Evolutionary conservation across 768 basidiomycete genomes (phyloP).

Genomic region (Agrocybe praecox): DNA sequence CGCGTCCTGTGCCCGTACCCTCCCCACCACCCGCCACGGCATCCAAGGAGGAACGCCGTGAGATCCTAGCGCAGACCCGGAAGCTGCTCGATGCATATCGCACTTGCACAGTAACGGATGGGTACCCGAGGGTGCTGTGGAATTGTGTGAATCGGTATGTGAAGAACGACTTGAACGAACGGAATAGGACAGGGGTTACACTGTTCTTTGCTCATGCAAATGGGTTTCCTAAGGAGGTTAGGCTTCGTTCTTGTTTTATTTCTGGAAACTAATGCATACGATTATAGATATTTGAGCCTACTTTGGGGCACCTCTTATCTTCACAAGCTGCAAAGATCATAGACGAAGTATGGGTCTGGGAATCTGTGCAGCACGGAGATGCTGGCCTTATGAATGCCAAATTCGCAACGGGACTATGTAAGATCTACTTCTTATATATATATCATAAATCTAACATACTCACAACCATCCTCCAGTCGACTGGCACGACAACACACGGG

Average conservation of each 20-base stretch:
- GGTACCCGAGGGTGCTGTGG: constrained; percentile 57
- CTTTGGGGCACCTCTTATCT: constrained; percentile 53
- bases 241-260: constrained; percentile 15
- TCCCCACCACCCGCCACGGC: constrained; percentile 21
- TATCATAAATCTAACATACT: too few species aligned
- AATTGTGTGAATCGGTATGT: constrained; percentile 74
- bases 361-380: constrained; percentile 86
- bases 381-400: constrained; percentile 70
- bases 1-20: constrained; percentile 42
- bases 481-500: constrained; percentile 78
- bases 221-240: constrained; percentile 86
- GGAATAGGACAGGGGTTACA: constrained; percentile 51
- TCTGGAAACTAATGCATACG: not conserved
- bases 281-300: constrained; percentile 78
- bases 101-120: constrained; percentile 34
- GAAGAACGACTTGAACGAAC: constrained; percentile 29
- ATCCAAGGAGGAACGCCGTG: constrained; percentile 39
- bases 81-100: constrained; percentile 29
- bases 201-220: constrained; percentile 84
- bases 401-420: constrained; percentile 60
- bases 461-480: constrained; percentile 51
- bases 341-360: constrained; percentile 84
- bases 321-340: constrained; percentile 34
- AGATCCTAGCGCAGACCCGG: constrained; percentile 23
- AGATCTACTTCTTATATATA: constrained; percentile 18